Base-by-base conservation (phyloP, 768 basidiomycete species). In the Rhodotorula babjevae region DNA sequence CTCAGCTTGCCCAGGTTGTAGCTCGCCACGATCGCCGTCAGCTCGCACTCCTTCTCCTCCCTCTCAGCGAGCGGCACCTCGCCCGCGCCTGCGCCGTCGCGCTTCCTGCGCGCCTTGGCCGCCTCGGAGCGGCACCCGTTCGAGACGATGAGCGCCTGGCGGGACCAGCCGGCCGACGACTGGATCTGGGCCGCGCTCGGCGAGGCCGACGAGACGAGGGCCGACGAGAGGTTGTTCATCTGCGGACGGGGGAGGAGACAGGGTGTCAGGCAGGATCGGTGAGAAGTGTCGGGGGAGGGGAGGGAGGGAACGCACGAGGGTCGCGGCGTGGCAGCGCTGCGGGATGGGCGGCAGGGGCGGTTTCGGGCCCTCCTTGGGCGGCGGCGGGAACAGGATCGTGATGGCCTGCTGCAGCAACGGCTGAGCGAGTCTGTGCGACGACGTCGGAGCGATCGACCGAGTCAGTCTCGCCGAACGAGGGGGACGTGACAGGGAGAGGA, bases 221-320 rank as follows among this genome's bases (percentile, higher is more conserved):
- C 52, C 23, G 75, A 76, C 8, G 75, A 72, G 31, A 76, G 65
- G 71, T 76, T 76, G 66, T 76, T 76, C 75, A 76, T 76, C 74
- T 71, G 72, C 50, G 50, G 4, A 19, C 18, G 36, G 44, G 63
- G 27, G 15, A 6, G 15, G 46, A 21, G 9, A 49, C n/a, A n/a
- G n/a, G n/a, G n/a, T n/a, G n/a, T n/a, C n/a, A n/a, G n/a, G n/a
- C n/a, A n/a, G n/a, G n/a, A n/a, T n/a, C n/a, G n/a, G n/a, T n/a
- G n/a, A n/a, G n/a, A n/a, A n/a, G n/a, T n/a, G 4, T n/a, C 18
- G 36, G 44, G 63, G 27, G 15, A 6, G 15, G 46, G 29, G 9
- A 49, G 16, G 42, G 15, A 36, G 18, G 21, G 31, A 31, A 44
- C 73, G 46, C 2, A 75, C 74, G 52, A 76, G 71, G 15, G 74